Percentiles rank a stretch among this genome's conserved stretches.
Conservation (phyloP, 1,284 basidiomycete species). For the Gomphus bonarii region DNA sequence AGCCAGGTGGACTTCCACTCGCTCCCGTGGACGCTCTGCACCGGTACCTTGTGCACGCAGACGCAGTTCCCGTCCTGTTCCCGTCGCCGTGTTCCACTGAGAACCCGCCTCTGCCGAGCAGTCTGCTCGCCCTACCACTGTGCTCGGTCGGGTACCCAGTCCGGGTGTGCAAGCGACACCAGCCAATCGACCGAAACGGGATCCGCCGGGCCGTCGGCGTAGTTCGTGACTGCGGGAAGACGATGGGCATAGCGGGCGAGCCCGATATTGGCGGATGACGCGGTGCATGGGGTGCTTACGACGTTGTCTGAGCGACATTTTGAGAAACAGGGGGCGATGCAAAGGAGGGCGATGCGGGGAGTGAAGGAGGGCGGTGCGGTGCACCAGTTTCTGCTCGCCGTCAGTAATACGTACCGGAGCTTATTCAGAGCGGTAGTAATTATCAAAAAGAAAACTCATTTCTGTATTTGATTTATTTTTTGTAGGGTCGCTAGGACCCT, state of each 20-base stretch:
- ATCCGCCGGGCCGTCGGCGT: constrained; percentile 44
- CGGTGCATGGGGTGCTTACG: constrained; percentile 55
- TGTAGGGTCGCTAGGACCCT: no score
- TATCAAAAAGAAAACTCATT: no score
- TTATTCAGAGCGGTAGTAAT: no score
- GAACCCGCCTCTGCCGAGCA: constrained; percentile 57
- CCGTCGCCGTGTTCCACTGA: constrained; percentile 56
- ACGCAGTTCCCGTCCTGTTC: constrained; percentile 55
- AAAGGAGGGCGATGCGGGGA: no score
- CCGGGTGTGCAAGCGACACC: constrained; percentile 32
- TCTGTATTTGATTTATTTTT: no score
- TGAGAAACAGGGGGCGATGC: constrained; percentile 32
- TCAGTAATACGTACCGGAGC: constrained; percentile 28
- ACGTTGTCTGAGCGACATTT: constrained; percentile 62
- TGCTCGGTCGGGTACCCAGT: constrained; percentile 34
- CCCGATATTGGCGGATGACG: constrained; percentile 58
- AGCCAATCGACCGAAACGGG: constrained; percentile 58
- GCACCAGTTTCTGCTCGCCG: constrained; percentile 63
- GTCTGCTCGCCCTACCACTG: constrained; percentile 38
- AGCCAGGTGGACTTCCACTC: constrained; percentile 60
- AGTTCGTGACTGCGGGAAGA: constrained; percentile 63
- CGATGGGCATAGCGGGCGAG: constrained; percentile 28
- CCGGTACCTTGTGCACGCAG: constrained; percentile 58
- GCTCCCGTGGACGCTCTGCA: constrained; percentile 49
- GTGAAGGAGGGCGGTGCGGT: constrained; percentile 70